A percentile compares a stretch with the other conserved stretches of the same genome.
phyloP scores from a whole-genome alignment of 768 basidiomycete genomes.

The Gymnopilus junonius region DNA sequence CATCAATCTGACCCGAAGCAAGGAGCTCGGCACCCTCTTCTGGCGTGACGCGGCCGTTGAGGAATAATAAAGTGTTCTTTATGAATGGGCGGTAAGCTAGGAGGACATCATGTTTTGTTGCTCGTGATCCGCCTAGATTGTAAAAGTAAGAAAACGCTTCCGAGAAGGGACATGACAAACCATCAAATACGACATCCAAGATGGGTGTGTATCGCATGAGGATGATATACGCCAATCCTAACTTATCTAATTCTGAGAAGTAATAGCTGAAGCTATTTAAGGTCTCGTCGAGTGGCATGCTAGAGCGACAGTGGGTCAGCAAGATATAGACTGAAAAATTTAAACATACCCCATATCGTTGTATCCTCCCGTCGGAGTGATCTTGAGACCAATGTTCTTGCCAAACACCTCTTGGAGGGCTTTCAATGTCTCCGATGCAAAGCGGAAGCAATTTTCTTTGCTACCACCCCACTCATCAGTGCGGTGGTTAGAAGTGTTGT shows the following conservation, averaged over 20 bases:
- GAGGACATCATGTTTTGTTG: slow-evolving; percentile 16
- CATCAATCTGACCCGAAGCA: slow-evolving; percentile 34
- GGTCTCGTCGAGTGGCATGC: slow-evolving; percentile 6
- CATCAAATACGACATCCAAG: neutral
- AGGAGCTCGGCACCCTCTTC: slow-evolving; percentile 38
- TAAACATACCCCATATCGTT: slow-evolving; percentile 17
- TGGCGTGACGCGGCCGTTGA: slow-evolving; percentile 9
- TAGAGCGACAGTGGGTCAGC: neutral
- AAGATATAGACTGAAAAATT: neutral
- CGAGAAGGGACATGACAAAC: neutral
- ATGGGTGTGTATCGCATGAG: neutral
- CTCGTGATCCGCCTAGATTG: neutral
- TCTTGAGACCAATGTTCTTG: slow-evolving; percentile 19
- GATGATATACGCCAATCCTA: neutral
- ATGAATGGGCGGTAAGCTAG: slow-evolving; percentile 12
- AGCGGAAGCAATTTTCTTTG: neutral
- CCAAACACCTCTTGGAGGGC: slow-evolving; percentile 17
- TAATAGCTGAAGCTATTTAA: neutral
- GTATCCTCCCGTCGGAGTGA: slow-evolving; percentile 20
- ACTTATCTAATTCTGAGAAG: neutral
- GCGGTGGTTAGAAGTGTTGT: slow-evolving; percentile 2
- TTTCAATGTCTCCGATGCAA: slow-evolving; percentile 12
- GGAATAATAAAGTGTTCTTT: slow-evolving; percentile 12
- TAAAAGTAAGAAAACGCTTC: neutral
- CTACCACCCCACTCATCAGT: neutral